These are phyloP conservation scores for Mycena galericulata DNA, from an alignment of 768 basidiomycete species.

Conservation along the genomic window DNA sequence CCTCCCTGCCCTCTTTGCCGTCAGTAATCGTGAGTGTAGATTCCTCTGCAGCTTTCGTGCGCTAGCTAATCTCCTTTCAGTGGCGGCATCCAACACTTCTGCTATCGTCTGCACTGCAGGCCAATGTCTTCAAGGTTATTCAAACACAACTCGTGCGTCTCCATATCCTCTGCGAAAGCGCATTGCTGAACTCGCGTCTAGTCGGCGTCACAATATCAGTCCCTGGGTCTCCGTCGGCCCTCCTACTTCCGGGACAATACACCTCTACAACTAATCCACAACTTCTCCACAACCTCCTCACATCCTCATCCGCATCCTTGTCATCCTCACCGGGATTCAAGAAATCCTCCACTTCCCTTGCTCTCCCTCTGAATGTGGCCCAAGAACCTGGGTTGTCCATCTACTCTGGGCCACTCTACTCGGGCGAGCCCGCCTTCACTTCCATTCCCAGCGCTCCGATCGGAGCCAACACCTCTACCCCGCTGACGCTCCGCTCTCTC, in stretches of 20 bases:
- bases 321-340: slow-evolving; percentile 66
- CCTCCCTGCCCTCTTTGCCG: slow-evolving; percentile 13
- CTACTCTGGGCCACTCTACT: slow-evolving; percentile 64
- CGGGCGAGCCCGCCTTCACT: slow-evolving; percentile 64
- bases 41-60: background rate
- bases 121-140: slow-evolving; percentile 75
- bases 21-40: slow-evolving; percentile 29
- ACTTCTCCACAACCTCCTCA: slow-evolving; percentile 67
- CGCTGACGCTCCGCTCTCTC: slow-evolving; percentile 61
- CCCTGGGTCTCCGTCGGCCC: slow-evolving; percentile 56
- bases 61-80: background rate
- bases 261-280: slow-evolving; percentile 69
- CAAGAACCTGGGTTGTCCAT: slow-evolving; percentile 67
- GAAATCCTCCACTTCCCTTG: slow-evolving; percentile 57
- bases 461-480: slow-evolving; percentile 52
- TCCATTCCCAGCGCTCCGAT: slow-evolving; percentile 56
- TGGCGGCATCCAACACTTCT: slow-evolving; percentile 54
- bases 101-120: slow-evolving; percentile 76
- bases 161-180: too few relatives aligned
- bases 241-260: slow-evolving; percentile 74
- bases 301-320: slow-evolving; percentile 62
- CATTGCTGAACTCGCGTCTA: slow-evolving; percentile 44
- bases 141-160: slow-evolving; percentile 64
- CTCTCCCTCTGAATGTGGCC: slow-evolving; percentile 65
- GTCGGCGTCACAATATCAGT: slow-evolving; percentile 71